Conservation (phyloP, 148 eudicot genomes). For the Silene latifolia region DNA sequence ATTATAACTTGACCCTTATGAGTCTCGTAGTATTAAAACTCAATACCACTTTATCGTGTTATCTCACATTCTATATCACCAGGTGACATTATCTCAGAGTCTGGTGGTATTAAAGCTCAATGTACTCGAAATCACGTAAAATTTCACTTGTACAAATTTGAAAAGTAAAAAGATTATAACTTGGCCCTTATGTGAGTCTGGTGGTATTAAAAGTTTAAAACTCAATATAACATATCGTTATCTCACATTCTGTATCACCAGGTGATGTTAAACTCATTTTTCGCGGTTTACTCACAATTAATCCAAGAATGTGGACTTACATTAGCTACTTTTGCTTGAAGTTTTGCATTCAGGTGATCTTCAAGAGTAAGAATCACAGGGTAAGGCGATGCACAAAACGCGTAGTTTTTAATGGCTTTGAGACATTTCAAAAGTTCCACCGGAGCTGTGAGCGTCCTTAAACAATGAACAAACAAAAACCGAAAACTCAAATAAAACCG, state of each 20-base stretch:
- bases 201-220: background rate
- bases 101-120: too few relatives aligned
- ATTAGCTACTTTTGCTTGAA: conserved; percentile 70
- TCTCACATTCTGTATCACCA: background rate
- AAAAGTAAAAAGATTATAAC: too few relatives aligned
- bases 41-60: too few relatives aligned
- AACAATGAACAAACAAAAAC: conserved; percentile 2
- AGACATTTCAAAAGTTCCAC: conserved; percentile 55
- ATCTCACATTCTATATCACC: too few relatives aligned
- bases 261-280: background rate
- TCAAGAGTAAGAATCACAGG: conserved; percentile 69
- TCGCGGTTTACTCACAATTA: background rate
- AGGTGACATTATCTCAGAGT: too few relatives aligned
- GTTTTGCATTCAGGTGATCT: conserved; percentile 58
- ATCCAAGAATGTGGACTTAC: conserved; percentile 22
- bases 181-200: too few relatives aligned
- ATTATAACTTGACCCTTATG: too few relatives aligned
- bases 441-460: conserved; percentile 65
- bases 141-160: too few relatives aligned
- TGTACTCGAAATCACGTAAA: too few relatives aligned
- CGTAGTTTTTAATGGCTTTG: conserved; percentile 51
- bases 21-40: too few relatives aligned
- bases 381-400: conserved; percentile 60
- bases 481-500: background rate
- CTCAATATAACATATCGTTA: too few relatives aligned